A percentile compares a stretch with the other conserved stretches of the same genome.
Evolutionary conservation across 345 rosid species (phyloP).

Genomic region (Boechera divaricarpa): DNA sequence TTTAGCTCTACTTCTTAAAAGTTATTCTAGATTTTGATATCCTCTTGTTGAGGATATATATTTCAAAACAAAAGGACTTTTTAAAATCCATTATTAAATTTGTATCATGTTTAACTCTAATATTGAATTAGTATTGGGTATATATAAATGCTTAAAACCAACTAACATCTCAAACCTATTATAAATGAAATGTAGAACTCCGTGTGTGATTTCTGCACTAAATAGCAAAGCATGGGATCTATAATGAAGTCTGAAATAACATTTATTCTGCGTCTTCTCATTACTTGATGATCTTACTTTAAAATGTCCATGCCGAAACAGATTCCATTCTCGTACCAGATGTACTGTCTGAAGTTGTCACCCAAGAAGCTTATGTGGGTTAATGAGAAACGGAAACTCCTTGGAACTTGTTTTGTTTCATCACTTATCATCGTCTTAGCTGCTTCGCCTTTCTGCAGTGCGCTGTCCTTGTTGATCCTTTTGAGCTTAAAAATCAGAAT

Average conservation of each 20-base stretch:
- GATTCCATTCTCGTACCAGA: constrained; percentile 4
- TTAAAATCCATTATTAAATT: not conserved
- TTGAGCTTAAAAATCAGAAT: constrained; percentile 72
- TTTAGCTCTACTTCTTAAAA: not conserved
- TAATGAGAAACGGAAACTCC: not conserved
- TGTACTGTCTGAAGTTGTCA: constrained; percentile 6
- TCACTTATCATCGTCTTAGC: not conserved
- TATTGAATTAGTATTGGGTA: not conserved
- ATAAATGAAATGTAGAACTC: no score
- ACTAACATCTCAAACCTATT: not conserved
- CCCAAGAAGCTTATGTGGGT: not conserved
- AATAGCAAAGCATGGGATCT: not conserved
- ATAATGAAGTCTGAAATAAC: constrained; percentile 3
- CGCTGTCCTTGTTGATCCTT: not conserved
- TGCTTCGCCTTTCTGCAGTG: constrained; percentile 1
- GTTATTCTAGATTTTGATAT: not conserved
- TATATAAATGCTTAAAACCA: not conserved
- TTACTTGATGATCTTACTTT: constrained; percentile 3
- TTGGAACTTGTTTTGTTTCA: not conserved
- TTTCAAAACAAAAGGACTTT: not conserved
- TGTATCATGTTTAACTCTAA: not conserved
- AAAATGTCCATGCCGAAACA: not conserved
- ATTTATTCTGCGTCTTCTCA: constrained; percentile 17
- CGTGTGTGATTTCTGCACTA: not conserved
- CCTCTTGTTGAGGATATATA: not conserved